Evolutionary conservation across 139 green algal species (phyloP).

Genomic region (Desmodesmus armatus): DNA sequence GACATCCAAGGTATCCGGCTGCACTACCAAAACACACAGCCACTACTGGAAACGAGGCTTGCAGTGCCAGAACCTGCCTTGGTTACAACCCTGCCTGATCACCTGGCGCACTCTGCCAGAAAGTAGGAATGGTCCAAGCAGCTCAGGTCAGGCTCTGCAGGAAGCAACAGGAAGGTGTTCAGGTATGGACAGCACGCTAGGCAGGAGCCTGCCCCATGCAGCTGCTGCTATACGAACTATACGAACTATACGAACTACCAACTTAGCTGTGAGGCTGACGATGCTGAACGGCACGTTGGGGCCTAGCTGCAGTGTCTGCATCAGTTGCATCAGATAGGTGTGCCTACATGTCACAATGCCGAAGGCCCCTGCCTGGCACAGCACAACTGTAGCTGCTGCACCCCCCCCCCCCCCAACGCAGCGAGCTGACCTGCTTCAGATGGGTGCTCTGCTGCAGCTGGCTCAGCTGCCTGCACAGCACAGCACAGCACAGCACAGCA

Average conservation of each 20-base stretch:
- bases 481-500: too few species aligned
- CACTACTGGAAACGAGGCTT: too few species aligned
- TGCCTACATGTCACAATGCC: neutral
- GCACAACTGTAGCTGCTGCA: too few species aligned
- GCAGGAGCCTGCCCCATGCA: neutral
- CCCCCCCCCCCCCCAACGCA: too few species aligned
- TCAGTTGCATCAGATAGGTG: neutral
- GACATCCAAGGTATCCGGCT: too few species aligned
- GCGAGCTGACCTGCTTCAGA: too few species aligned
- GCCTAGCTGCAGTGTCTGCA: neutral
- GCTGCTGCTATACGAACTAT: too few species aligned
- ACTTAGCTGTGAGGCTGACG: too few species aligned
- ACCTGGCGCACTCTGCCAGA: conserved; percentile 17
- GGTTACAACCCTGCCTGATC: neutral
- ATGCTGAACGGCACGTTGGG: too few species aligned
- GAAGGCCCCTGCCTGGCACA: neutral
- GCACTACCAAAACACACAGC: too few species aligned
- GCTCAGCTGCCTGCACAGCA: neutral
- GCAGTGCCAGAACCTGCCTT: too few species aligned
- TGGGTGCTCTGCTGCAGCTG: neutral
- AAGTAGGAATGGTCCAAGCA: conserved; percentile 45
- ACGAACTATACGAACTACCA: too few species aligned
- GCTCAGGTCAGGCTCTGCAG: conserved; percentile 20
- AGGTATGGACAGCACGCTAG: neutral
- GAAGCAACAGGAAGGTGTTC: neutral